Evolutionary conservation across 139 green algal genomes (phyloP).

Genomic region (Penium margaritaceum): DNA sequence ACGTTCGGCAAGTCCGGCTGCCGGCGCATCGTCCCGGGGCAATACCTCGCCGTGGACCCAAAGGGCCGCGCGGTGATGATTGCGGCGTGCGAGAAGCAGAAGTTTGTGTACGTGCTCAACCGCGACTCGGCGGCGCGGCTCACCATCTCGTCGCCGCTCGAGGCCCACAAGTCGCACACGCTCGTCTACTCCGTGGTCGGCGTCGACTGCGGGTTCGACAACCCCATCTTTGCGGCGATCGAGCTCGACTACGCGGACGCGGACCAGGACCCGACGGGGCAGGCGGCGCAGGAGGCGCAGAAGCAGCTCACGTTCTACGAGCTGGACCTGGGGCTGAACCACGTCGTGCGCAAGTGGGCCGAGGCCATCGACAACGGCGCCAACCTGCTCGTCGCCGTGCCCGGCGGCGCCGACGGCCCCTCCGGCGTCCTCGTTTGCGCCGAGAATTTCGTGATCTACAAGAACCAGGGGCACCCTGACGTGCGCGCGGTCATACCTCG

Average conservation of each 20-base stretch:
- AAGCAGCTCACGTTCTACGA: conserved; percentile 96
- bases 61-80: conserved; percentile 91
- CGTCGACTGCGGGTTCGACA: conserved; percentile 95
- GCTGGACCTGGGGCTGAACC: conserved; percentile 96
- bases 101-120: conserved; percentile 98
- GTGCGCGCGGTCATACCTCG: conserved; percentile 86
- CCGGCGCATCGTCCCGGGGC: conserved; percentile 83
- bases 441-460: conserved; percentile 98
- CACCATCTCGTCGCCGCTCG: conserved; percentile 92
- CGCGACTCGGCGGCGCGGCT: conserved; percentile 82
- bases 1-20: conserved; percentile 91
- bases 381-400: conserved; percentile 90
- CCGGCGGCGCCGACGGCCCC: conserved; percentile 73
- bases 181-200: conserved; percentile 73
- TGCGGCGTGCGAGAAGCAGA: conserved; percentile 89
- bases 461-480: conserved; percentile 62
- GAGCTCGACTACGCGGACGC: conserved; percentile 91
- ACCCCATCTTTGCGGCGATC: conserved; percentile 95
- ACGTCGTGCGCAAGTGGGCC: conserved; percentile 80
- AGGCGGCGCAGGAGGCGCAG: conserved; percentile 65
- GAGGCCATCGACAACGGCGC: conserved; percentile 90
- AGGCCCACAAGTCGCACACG: conserved; percentile 88
- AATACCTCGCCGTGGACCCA: conserved; percentile 79
- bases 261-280: conserved; percentile 59
- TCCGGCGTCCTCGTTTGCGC: conserved; percentile 87